phyloP scores from a whole-genome alignment of 2,329 filamentous ascomycete species.

The Dactylonectria estremocensis region DNA sequence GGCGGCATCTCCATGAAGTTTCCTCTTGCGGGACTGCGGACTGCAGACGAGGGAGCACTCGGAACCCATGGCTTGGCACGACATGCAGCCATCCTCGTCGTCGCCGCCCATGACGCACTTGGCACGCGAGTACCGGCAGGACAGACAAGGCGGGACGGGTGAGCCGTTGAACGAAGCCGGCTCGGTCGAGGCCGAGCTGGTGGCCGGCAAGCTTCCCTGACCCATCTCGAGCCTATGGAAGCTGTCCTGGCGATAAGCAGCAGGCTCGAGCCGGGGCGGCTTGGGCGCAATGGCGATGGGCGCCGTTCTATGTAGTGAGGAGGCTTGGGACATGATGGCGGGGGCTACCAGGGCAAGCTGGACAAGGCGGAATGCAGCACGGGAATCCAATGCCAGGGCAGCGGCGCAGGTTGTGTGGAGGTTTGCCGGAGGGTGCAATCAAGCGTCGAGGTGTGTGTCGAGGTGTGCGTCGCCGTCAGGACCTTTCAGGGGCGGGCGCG shows the following conservation, averaged over 20 bases:
- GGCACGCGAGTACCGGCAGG: slow-evolving; percentile 80
- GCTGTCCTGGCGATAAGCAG: slow-evolving; percentile 64
- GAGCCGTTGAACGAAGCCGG: slow-evolving; percentile 60
- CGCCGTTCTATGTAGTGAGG: slow-evolving; percentile 70
- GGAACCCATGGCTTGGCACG: slow-evolving; percentile 84
- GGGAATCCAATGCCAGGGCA: slow-evolving; percentile 32
- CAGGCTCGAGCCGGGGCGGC: slow-evolving; percentile 61
- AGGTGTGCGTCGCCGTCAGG: slow-evolving; percentile 21
- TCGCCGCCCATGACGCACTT: slow-evolving; percentile 82
- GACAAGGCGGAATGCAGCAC: slow-evolving; percentile 30
- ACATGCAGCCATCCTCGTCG: slow-evolving; percentile 81
- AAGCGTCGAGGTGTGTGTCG: slow-evolving; percentile 5
- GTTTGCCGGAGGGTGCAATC: slow-evolving; percentile 16
- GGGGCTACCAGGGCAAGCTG: slow-evolving; percentile 38
- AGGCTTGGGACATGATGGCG: slow-evolving; percentile 67
- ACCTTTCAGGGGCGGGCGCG: slow-evolving; percentile 20
- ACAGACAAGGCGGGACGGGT: slow-evolving; percentile 75
- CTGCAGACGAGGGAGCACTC: slow-evolving; percentile 85
- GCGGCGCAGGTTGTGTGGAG: slow-evolving; percentile 33
- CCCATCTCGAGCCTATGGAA: slow-evolving; percentile 64
- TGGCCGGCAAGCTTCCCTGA: slow-evolving; percentile 66
- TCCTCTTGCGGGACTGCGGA: slow-evolving; percentile 85
- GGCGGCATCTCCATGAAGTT: slow-evolving; percentile 74
- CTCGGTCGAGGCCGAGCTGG: slow-evolving; percentile 64
- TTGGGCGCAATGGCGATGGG: slow-evolving; percentile 78